Conservation (phyloP, 768 basidiomycete species). For the Neoboletus subvelutipes region DNA sequence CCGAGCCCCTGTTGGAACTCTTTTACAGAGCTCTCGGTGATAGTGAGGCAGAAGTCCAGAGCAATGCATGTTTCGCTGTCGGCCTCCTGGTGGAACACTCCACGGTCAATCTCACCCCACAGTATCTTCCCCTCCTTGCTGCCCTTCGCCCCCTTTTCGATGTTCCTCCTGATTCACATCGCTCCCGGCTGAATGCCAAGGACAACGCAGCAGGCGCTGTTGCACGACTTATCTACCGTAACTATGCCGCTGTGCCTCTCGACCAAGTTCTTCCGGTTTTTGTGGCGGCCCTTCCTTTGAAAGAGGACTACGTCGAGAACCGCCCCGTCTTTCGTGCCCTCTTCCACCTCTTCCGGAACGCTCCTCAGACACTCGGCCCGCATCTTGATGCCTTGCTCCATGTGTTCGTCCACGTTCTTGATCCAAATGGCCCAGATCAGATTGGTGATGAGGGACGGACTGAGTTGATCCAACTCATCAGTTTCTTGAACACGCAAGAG, state of each 20-base stretch:
- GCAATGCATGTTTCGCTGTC: constrained; percentile 93
- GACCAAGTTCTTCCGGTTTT: constrained; percentile 89
- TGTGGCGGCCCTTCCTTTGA: constrained; percentile 78
- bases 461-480: constrained; percentile 73
- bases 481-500: constrained; percentile 68
- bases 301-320: constrained; percentile 89
- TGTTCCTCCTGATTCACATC: constrained; percentile 58
- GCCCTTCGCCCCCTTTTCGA: constrained; percentile 82
- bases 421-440: constrained; percentile 72
- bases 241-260: constrained; percentile 75
- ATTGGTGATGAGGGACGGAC: constrained; percentile 75
- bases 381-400: constrained; percentile 77
- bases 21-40: constrained; percentile 84
- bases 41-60: constrained; percentile 87
- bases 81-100: constrained; percentile 91
- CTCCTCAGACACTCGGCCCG: constrained; percentile 65
- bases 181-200: constrained; percentile 74
- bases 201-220: constrained; percentile 98
- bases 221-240: constrained; percentile 81
- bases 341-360: constrained; percentile 82
- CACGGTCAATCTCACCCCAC: constrained; percentile 72
- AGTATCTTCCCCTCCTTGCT: constrained; percentile 75
- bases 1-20: constrained; percentile 76
- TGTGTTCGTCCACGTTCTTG: constrained; percentile 80
- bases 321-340: constrained; percentile 84